phyloP scores from a whole-genome alignment of 176 grass and related monocot species.

The Saccharum officinarum region DNA sequence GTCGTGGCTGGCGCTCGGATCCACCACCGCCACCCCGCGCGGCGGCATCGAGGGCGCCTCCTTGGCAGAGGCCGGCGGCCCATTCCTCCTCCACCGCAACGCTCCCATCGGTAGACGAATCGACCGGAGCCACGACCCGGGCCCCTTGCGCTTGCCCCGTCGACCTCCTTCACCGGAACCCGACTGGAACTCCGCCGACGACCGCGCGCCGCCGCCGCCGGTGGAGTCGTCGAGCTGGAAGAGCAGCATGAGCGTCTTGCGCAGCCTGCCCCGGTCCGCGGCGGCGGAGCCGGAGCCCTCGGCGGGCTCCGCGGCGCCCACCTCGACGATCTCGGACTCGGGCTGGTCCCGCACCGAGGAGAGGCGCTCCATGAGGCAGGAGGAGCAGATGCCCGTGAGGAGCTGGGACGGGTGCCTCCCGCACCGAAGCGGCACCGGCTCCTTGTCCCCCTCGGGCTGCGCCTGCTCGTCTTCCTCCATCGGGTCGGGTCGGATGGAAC shows the following conservation, averaged over 20 bases:
- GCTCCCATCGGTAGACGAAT: slow-evolving; percentile 42
- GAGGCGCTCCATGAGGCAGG: slow-evolving; percentile 87
- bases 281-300: not conserved
- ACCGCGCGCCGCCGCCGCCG: not conserved
- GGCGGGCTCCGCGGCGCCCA: not conserved
- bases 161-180: slow-evolving; percentile 22
- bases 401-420: slow-evolving; percentile 69
- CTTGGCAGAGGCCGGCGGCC: slow-evolving; percentile 16
- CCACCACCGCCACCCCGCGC: not conserved
- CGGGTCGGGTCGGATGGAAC: not conserved
- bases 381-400: slow-evolving; percentile 81
- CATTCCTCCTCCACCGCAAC: slow-evolving; percentile 35
- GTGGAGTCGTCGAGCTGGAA: slow-evolving; percentile 85
- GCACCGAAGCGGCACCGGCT: slow-evolving; percentile 33
- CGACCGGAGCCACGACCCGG: slow-evolving; percentile 55
- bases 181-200: not conserved
- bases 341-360: slow-evolving; percentile 53
- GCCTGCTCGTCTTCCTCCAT: slow-evolving; percentile 60
- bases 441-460: not conserved
- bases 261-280: slow-evolving; percentile 40
- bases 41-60: slow-evolving; percentile 2
- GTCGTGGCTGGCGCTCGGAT: not conserved
- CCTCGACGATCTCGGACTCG: slow-evolving; percentile 72
- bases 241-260: slow-evolving; percentile 80
- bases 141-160: slow-evolving; percentile 39